Evolutionary conservation across 371 early-diverging fungal genomes (phyloP).

Genomic region (Mucor piriformis): DNA sequence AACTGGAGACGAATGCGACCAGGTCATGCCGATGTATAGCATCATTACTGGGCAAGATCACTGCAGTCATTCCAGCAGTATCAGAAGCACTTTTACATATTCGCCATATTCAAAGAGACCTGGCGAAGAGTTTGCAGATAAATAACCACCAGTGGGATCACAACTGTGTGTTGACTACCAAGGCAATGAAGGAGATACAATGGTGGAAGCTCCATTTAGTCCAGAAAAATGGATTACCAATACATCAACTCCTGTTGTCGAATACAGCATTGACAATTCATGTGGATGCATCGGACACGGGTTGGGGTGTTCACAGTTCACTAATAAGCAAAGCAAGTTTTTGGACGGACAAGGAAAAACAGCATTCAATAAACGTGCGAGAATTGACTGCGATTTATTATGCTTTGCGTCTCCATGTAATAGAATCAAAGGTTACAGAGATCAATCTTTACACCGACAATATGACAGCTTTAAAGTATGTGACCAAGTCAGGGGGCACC

Average conservation of each 20-base stretch:
- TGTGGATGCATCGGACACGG: constrained; percentile 12
- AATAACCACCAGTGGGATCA: neutral
- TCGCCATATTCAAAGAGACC: neutral
- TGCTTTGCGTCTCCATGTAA: neutral
- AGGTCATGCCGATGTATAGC: constrained; percentile 14
- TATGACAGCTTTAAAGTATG: too few species aligned
- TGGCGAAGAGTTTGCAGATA: neutral
- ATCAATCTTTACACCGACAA: too few species aligned
- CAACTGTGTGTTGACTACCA: neutral
- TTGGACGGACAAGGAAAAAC: constrained; percentile 15
- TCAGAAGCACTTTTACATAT: constrained; percentile 5
- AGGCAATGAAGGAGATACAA: neutral
- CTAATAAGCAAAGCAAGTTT: constrained; percentile 9
- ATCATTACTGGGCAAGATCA: constrained; percentile 17
- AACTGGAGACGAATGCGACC: neutral
- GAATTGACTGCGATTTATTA: constrained; percentile 20
- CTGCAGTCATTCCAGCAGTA: constrained; percentile 14
- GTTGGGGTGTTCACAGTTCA: constrained; percentile 15
- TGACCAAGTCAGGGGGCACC: too few species aligned
- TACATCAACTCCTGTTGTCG: neutral
- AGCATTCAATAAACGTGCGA: constrained; percentile 21
- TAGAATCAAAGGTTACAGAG: too few species aligned
- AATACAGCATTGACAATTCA: constrained; percentile 1
- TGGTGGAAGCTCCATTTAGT: constrained; percentile 6
- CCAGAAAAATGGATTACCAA: constrained; percentile 18